These are phyloP conservation scores for Aspergillus neoniger DNA, from an alignment of 2,329 filamentous ascomycete species.

Conservation along the genomic window DNA sequence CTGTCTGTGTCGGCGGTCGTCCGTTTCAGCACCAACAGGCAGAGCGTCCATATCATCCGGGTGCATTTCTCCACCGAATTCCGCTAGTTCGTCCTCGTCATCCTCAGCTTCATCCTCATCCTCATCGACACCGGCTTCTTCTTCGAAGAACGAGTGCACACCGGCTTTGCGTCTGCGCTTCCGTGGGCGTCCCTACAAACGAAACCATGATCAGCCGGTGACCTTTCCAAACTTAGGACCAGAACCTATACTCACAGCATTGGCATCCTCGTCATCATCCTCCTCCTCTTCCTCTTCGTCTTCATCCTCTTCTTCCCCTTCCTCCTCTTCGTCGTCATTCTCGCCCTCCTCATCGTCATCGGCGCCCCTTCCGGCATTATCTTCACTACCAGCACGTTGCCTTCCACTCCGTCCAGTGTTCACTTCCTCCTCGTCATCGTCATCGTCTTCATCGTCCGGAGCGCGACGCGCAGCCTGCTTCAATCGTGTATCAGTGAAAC, in stretches of 20 bases:
- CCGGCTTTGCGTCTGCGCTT: constrained; percentile 76
- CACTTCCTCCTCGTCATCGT: constrained; percentile 51
- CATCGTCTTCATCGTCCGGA: constrained; percentile 44
- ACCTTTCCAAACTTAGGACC: constrained; percentile 29
- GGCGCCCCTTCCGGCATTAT: constrained; percentile 41
- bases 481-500: constrained; percentile 22
- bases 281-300: constrained; percentile 63
- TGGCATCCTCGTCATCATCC: constrained; percentile 55
- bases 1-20: constrained; percentile 90
- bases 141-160: constrained; percentile 89
- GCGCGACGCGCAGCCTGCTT: constrained; percentile 29
- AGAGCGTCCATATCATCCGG: constrained; percentile 83
- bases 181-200: constrained; percentile 64
- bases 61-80: constrained; percentile 86
- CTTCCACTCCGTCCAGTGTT: constrained; percentile 26
- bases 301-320: constrained; percentile 49
- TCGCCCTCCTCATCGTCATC: constrained; percentile 44
- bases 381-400: constrained; percentile 39
- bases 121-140: constrained; percentile 95
- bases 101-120: constrained; percentile 87
- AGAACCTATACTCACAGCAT: constrained; percentile 60
- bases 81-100: constrained; percentile 82
- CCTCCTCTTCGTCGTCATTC: constrained; percentile 39
- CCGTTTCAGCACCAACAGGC: constrained; percentile 72
- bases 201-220: constrained; percentile 17